A percentile compares a stretch with the other conserved stretches of the same genome.
These are phyloP conservation scores for Agroathelia rolfsii DNA, from an alignment of 1,284 basidiomycete genomes.

Conservation along the genomic window DNA sequence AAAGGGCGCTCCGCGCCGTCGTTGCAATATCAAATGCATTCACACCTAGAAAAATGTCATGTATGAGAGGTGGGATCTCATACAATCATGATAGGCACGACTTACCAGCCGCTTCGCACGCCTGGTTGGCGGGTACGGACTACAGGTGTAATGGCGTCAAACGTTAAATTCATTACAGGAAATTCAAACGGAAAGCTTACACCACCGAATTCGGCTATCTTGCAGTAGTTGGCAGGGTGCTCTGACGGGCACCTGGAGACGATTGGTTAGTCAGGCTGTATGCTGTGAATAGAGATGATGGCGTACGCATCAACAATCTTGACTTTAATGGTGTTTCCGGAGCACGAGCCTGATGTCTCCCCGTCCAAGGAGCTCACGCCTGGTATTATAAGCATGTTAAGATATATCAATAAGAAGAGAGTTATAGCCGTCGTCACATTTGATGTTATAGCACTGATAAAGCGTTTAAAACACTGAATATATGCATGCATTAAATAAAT, in stretches of 20 bases:
- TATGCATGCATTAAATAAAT: neutral
- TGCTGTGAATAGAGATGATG: neutral
- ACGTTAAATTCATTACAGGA: neutral
- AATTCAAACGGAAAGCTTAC: constrained; percentile 8
- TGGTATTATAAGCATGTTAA: constrained; percentile 4
- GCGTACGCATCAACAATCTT: constrained; percentile 21
- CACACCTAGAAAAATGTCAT: too few relatives aligned
- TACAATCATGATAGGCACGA: too few relatives aligned
- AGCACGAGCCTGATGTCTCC: constrained; percentile 16
- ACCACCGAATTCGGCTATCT: constrained; percentile 19
- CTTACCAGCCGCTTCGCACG: constrained; percentile 18
- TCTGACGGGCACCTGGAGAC: constrained; percentile 16
- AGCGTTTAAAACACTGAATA: constrained; percentile 2
- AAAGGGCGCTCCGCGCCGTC: constrained; percentile 16
- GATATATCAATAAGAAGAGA: constrained; percentile 1
- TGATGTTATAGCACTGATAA: constrained; percentile 6
- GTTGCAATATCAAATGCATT: constrained; percentile 21
- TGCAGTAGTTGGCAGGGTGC: constrained; percentile 21
- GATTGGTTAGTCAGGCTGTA: neutral
- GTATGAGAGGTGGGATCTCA: too few relatives aligned
- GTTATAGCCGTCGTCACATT: constrained; percentile 1
- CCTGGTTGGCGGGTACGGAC: constrained; percentile 16
- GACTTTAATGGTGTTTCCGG: constrained; percentile 18
- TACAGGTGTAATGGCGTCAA: constrained; percentile 2
- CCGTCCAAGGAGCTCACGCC: constrained; percentile 18